Conservation (phyloP, 2,329 filamentous ascomycete species). For the Paecilomyces fulvus region DNA sequence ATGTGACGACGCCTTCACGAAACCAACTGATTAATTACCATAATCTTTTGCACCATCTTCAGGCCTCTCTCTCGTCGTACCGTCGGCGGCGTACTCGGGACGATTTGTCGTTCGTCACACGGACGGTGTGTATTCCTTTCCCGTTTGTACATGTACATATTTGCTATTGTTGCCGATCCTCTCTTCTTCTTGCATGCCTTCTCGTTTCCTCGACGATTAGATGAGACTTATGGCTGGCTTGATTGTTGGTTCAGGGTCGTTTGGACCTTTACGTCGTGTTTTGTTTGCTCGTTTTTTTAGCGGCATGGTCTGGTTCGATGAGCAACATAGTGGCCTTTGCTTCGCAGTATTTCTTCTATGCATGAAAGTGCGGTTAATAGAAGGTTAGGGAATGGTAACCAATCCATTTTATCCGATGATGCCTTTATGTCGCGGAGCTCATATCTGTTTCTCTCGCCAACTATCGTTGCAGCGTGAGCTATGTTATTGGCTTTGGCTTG, state of each 20-base stretch:
- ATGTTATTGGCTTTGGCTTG: not conserved
- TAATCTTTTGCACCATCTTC: not conserved
- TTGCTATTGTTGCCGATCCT: not conserved
- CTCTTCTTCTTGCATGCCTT: constrained; percentile 8
- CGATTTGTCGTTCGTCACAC: not conserved
- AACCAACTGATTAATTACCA: not conserved
- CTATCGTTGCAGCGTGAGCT: not conserved
- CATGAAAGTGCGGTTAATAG: not conserved
- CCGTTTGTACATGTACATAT: not conserved
- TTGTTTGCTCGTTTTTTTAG: not conserved
- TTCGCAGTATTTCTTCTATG: not conserved
- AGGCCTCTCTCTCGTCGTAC: not conserved
- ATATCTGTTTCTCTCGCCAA: not conserved
- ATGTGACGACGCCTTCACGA: not conserved
- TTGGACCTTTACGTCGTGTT: constrained; percentile 2
- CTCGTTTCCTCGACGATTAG: constrained; percentile 6
- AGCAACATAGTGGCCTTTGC: not conserved
- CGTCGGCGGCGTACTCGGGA: not conserved
- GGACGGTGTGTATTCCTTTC: not conserved
- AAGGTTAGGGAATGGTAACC: not conserved
- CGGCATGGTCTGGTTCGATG: not conserved
- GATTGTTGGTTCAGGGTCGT: constrained; percentile 2
- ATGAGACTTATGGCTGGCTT: constrained; percentile 8
- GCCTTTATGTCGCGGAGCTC: not conserved
- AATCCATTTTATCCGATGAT: not conserved